Evolutionary conservation across 2,329 filamentous ascomycete species (phyloP), one percentile per base, ranked within the genome.

Genomic region (Colletotrichum sp.): DNA sequence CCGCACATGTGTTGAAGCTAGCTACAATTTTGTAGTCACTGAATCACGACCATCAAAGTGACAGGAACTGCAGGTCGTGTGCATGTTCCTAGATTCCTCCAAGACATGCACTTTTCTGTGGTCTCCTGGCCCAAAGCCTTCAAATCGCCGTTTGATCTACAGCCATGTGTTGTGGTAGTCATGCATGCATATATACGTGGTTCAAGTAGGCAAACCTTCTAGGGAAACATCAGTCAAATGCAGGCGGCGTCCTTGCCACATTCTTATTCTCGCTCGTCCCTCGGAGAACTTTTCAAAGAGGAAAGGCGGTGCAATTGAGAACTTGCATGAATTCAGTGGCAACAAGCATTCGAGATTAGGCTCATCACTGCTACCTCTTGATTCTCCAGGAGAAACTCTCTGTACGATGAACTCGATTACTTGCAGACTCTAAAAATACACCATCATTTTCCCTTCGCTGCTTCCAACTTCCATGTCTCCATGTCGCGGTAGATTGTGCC

Each of bases 201-300:
- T 1, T n/a, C 39, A 44, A 44, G 18, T 44, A 12, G 39, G 9
- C 39, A 49, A 49, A 6, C 39, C 18, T 49, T 12, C 18, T 12
- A 49, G 44, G 10, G 10, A 4, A 49, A 52, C 10, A 52, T 7
- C n/a, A 0, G 44, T 52, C 6, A 52, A 52, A 52, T 13, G n/a
- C 3, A 5, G n/a, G 10, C 16, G 39, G 9, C 18, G 39, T 12
- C 7, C 39, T 12, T n/a, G 18, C 9, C 39, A 4, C 18, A 49
- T n/a, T 49, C 39, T 49, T 2, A 13, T 52, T 52, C n/a, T 21
- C 10, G n/a, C 44, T 21, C 44, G 10, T 21, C 44, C 44, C 44
- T 13, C 10, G 44, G 10, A 13, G 4, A 21, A 12, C 10, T 0
- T 52, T 13, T 52, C 2, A 13, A 21, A 7, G 0, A 21, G 3